Evolutionary conservation across 2,329 filamentous ascomycete genomes (phyloP).

Genomic region (Coniochaeta sp.): DNA sequence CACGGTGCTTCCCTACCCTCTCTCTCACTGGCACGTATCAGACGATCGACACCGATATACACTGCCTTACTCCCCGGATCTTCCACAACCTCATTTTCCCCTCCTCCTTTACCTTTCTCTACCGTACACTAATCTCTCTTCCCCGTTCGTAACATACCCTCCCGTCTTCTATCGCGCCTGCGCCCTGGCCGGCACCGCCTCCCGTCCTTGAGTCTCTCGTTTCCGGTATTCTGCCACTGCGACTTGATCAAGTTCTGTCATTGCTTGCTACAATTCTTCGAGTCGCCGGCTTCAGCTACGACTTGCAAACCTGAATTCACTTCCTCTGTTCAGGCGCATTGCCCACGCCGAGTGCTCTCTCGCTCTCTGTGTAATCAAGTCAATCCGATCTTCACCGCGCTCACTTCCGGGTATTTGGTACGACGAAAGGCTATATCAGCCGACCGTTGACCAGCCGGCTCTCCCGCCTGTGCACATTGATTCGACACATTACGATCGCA

Average conservation of each 20-base stretch:
- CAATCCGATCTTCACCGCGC: not conserved
- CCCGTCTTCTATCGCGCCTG: not conserved
- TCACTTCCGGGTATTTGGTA: constrained; percentile 3
- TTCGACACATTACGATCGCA: not conserved
- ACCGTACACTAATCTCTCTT: not conserved
- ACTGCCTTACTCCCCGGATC: not conserved
- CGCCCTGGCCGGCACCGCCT: not conserved
- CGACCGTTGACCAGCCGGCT: constrained; percentile 1
- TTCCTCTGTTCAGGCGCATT: not conserved
- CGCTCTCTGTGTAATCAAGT: not conserved
- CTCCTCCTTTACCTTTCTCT: not conserved
- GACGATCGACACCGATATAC: not conserved
- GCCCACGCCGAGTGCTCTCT: not conserved
- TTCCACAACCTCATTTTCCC: not conserved
- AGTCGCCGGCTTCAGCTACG: not conserved
- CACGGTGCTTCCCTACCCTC: not conserved
- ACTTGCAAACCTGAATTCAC: not conserved
- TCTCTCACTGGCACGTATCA: not conserved
- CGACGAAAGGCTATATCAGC: constrained; percentile 7
- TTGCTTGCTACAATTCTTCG: not conserved
- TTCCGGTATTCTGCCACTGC: not conserved
- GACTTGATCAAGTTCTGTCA: not conserved
- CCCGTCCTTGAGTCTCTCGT: not conserved
- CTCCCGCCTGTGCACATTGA: not conserved
- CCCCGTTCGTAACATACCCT: not conserved